A percentile compares a stretch with the other conserved stretches of the same genome.
Evolutionary conservation across 352 stramenopile genomes (phyloP).

Genomic region (Pythium sp.): DNA sequence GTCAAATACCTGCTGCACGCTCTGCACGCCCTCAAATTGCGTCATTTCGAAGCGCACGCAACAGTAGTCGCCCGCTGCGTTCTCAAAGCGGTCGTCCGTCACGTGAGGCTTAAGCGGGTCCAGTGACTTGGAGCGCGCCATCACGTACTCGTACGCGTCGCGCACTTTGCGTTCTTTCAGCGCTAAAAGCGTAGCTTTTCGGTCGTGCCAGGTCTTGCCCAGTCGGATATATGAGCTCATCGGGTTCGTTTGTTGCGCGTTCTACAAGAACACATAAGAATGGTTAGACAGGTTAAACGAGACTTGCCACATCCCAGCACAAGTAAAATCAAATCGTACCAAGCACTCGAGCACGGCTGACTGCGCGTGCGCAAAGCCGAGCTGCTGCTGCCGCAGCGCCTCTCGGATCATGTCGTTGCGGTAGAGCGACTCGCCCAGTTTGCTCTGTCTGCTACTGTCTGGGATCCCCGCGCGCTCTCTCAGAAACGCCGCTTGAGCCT

Average conservation of each 20-base stretch:
- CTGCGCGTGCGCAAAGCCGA: constrained; percentile 18
- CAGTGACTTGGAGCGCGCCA: constrained; percentile 21
- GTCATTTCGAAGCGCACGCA: constrained; percentile 58
- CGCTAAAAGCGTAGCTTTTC: constrained; percentile 8
- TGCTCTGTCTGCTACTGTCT: constrained; percentile 10
- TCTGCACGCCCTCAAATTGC: constrained; percentile 34
- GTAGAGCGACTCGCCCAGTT: constrained; percentile 11
- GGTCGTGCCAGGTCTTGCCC: constrained; percentile 7
- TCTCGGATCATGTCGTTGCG: constrained; percentile 17
- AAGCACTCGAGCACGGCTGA: constrained; percentile 18
- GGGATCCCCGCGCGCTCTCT: constrained; percentile 29
- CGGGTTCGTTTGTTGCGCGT: constrained; percentile 15
- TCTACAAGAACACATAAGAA: constrained; percentile 8
- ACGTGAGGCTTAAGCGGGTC: constrained; percentile 31
- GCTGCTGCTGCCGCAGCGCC: constrained; percentile 19
- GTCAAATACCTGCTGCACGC: constrained; percentile 49
- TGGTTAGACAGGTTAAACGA: neutral
- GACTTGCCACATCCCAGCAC: neutral
- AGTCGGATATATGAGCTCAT: constrained; percentile 19
- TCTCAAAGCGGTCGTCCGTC: constrained; percentile 47
- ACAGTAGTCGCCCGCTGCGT: constrained; percentile 39
- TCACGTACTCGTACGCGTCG: constrained; percentile 28
- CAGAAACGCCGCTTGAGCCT: constrained; percentile 30
- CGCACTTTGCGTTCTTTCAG: constrained; percentile 17
- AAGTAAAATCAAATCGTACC: constrained; percentile 4